phyloP scores from a whole-genome alignment of 2,329 filamentous ascomycete genomes.

The Blastomyces gilchristii region DNA sequence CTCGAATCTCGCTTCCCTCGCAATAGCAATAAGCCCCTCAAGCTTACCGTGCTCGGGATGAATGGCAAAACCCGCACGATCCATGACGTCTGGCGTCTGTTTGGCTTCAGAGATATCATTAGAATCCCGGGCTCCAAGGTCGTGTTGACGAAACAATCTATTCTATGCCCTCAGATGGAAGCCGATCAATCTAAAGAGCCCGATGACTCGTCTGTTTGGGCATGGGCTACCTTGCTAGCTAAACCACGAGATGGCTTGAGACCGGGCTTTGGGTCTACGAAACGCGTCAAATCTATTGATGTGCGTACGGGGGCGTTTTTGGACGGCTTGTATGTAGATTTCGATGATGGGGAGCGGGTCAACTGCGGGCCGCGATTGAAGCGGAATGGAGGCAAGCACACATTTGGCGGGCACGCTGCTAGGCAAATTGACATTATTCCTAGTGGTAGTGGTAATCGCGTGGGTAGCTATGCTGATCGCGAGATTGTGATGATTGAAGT shows the following conservation, averaged over 20 bases:
- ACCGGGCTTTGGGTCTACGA: not conserved
- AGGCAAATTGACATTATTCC: conserved; percentile 20
- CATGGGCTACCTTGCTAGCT: not conserved
- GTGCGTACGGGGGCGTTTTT: conserved; percentile 36
- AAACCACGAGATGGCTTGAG: not conserved
- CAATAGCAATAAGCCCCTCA: conserved; percentile 18
- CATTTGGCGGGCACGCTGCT: conserved; percentile 27
- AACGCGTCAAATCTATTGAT: conserved; percentile 28
- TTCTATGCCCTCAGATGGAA: conserved; percentile 11
- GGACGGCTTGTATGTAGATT: conserved; percentile 40
- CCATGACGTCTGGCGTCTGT: conserved; percentile 27
- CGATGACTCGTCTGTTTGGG: not conserved
- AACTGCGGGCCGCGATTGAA: conserved; percentile 34
- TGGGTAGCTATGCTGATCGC: conserved; percentile 15
- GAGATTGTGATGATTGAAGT: conserved; percentile 27
- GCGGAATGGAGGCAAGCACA: conserved; percentile 21
- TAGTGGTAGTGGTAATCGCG: not conserved
- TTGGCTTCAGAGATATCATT: conserved; percentile 26
- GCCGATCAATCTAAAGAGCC: not conserved
- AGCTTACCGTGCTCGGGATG: conserved; percentile 29
- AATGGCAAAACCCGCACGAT: conserved; percentile 31
- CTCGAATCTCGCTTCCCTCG: conserved; percentile 27
- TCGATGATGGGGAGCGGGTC: conserved; percentile 34
- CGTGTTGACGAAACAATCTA: conserved; percentile 31
- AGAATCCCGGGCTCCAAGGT: conserved; percentile 32